phyloP scores from a whole-genome alignment of 768 basidiomycete species.

The Harrya chromipes region DNA sequence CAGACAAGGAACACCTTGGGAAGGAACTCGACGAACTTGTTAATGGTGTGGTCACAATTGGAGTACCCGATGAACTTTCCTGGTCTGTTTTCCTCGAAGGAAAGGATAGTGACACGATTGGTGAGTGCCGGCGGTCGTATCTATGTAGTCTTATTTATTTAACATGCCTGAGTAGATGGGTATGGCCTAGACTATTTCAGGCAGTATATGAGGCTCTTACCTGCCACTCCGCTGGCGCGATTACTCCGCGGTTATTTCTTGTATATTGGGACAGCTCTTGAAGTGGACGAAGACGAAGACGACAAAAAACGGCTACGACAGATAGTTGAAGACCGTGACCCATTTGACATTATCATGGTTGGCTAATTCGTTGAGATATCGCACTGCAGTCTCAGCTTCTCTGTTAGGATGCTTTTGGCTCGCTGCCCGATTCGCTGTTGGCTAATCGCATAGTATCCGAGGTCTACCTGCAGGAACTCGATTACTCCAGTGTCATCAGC shows the following conservation, averaged over 20 bases:
- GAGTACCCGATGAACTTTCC: conserved; percentile 73
- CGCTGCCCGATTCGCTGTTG: conserved; percentile 54
- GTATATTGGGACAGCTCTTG: conserved; percentile 49
- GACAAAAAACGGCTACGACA: conserved; percentile 12
- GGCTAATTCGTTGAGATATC: conserved; percentile 17
- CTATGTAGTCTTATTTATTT: not conserved
- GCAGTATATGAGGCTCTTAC: conserved; percentile 65
- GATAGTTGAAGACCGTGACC: conserved; percentile 41
- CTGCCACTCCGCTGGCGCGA: conserved; percentile 49
- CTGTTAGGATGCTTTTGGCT: conserved; percentile 52
- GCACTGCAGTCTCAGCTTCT: conserved; percentile 3
- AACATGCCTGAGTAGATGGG: conserved; percentile 40
- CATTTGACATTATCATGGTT: conserved; percentile 63
- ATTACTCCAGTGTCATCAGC: conserved; percentile 71
- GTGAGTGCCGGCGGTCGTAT: conserved; percentile 41
- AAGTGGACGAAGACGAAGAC: conserved; percentile 34
- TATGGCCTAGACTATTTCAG: conserved; percentile 58
- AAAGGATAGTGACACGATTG: conserved; percentile 60
- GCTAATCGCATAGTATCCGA: conserved; percentile 64
- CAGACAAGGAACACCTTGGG: conserved; percentile 47
- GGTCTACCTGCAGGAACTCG: conserved; percentile 63
- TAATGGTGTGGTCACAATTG: conserved; percentile 70
- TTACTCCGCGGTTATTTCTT: conserved; percentile 67
- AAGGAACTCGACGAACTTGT: conserved; percentile 69
- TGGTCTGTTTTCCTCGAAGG: conserved; percentile 81